Evolutionary conservation across 345 rosid species (phyloP), one percentile per base, ranked within the genome.

Genomic region (Eucalyptus marginata): DNA sequence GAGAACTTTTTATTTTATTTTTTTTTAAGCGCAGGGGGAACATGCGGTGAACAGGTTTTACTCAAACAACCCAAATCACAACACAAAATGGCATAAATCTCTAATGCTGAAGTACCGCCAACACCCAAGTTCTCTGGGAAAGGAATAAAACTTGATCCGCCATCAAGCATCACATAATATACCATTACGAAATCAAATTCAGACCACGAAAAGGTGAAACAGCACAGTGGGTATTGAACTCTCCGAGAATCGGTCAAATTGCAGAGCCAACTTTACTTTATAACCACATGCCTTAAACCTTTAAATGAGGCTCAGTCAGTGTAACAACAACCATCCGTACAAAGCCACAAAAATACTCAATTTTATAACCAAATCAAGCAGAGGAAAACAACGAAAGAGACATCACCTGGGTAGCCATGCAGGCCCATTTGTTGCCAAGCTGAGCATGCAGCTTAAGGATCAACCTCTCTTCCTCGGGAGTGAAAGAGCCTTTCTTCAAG

Each of bases 371-470:
- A 66, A 66, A 68, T 71, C 17, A 25, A 29, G 66, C 49, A 52
- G 44, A 71, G 80, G 58, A 58, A 52, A 68, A 33, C 20, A 71
- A 52, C 11, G 15, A 8, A 31, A 13, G 62, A 66, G 59, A 54
- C 47, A 27, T 17, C 62, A 90, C 92, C 92, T 87, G 89, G 52
- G 90, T 80, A 25, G 92, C 92, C 92, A 90, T 90, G 76, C 90
- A 89, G 58, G 92, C 92, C 92, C 92, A 90, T 46, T 90, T 90
- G 81, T 90, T 90, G 40, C 92, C 92, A 76, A 88, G 87, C 88
- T 87, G 90, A 13, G 92, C 66, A 86, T 90, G 92, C 86, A 90
- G 87, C 86, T 90, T 88, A n/a, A 90, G 46, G 87, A 90, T 90
- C 68, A 81, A 71, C 86, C 88, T 84, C 88, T 90, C 90, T 80